phyloP scores from a whole-genome alignment of 2,329 filamentous ascomycete species.

The Aspergillus pseudoterreus region DNA sequence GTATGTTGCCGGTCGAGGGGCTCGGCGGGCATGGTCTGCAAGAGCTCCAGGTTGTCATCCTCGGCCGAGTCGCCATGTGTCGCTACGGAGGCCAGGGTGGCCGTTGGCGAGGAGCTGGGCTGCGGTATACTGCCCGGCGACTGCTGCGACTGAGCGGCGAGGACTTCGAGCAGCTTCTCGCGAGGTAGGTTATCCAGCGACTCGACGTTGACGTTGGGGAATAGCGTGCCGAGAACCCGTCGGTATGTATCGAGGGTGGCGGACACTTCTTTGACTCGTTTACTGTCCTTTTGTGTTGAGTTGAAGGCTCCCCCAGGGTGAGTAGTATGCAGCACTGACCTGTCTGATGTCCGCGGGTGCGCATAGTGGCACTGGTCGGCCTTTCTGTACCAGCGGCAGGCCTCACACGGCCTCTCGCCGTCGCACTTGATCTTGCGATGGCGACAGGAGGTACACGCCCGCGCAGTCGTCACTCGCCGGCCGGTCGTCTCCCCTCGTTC shows the following conservation, averaged over 20 bases:
- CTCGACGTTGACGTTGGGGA: constrained; percentile 56
- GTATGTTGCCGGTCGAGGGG: constrained; percentile 40
- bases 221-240: constrained; percentile 59
- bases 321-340: constrained; percentile 48
- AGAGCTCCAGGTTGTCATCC: constrained; percentile 53
- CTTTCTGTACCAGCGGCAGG: constrained; percentile 77
- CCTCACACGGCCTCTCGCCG: constrained; percentile 75
- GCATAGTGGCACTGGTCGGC: constrained; percentile 77
- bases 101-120: constrained; percentile 34
- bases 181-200: constrained; percentile 53
- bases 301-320: neutral
- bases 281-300: constrained; percentile 14
- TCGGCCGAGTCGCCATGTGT: constrained; percentile 42
- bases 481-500: constrained; percentile 33
- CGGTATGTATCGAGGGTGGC: constrained; percentile 65
- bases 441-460: constrained; percentile 71
- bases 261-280: constrained; percentile 55
- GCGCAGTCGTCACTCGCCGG: constrained; percentile 36
- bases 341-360: constrained; percentile 77
- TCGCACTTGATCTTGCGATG: constrained; percentile 81
- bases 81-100: constrained; percentile 47
- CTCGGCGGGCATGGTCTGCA: constrained; percentile 73
- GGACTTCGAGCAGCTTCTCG: constrained; percentile 56
- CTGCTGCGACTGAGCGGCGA: constrained; percentile 31
- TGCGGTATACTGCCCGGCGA: constrained; percentile 32